Conservation (phyloP, 2,329 filamentous ascomycete genomes). For the Diaporthe ampelina region DNA sequence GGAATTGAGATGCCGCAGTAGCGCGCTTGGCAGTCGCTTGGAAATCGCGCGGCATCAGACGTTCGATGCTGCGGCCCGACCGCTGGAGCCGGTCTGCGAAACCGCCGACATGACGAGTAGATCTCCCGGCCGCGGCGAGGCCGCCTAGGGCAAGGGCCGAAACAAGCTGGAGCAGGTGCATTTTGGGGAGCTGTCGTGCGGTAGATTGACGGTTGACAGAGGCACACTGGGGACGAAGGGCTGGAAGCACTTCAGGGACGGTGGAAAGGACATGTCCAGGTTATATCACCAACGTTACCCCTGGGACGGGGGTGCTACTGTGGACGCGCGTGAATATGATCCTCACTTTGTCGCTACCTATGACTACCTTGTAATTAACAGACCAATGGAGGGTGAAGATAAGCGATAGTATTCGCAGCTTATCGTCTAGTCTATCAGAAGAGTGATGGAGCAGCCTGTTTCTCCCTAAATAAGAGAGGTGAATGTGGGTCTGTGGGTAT, state of each 20-base stretch:
- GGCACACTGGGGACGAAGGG: slow-evolving; percentile 1
- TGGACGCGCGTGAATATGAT: not conserved
- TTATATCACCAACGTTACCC: slow-evolving; percentile 14
- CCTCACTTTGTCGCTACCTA: not conserved
- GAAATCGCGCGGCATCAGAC: slow-evolving; percentile 25
- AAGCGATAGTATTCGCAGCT: not conserved
- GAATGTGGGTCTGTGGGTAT: not conserved
- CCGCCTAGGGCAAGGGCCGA: slow-evolving; percentile 34
- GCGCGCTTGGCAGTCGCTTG: slow-evolving; percentile 36
- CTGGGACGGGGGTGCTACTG: not conserved
- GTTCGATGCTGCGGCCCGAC: slow-evolving; percentile 20
- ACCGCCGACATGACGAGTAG: slow-evolving; percentile 39
- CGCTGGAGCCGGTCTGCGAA: slow-evolving; percentile 36
- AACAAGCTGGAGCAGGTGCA: slow-evolving; percentile 36
- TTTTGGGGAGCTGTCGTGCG: slow-evolving; percentile 11
- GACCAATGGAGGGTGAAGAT: slow-evolving; percentile 19
- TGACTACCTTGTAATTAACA: slow-evolving; percentile 13
- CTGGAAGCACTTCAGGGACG: not conserved
- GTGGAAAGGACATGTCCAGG: slow-evolving; percentile 2
- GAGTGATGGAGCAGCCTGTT: not conserved
- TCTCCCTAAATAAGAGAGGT: slow-evolving; percentile 4
- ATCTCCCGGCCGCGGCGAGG: slow-evolving; percentile 33
- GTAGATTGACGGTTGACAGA: slow-evolving; percentile 15
- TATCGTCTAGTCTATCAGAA: not conserved
- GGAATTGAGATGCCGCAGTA: slow-evolving; percentile 36